Evolutionary conservation across 2,329 filamentous ascomycete species (phyloP).

Genomic region (Cladophialophora yegresii): DNA sequence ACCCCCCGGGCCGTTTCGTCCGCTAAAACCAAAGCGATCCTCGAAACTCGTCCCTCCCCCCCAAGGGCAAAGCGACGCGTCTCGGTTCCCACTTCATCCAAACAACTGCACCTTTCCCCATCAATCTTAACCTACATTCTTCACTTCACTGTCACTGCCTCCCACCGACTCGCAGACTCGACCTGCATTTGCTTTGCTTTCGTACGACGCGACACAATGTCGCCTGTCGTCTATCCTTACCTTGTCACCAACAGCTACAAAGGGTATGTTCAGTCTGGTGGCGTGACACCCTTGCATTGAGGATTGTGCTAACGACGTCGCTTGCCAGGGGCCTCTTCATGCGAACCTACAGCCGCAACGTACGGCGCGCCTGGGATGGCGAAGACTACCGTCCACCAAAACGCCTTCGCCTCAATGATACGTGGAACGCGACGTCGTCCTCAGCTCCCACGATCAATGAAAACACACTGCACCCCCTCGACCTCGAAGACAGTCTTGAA

Average conservation of each 20-base stretch:
- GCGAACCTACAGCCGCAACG: conserved; percentile 53
- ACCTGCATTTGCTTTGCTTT: conserved; percentile 1
- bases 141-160: conserved; percentile 1
- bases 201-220: conserved; percentile 33
- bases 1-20: conserved; percentile 24
- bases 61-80: conserved; percentile 23
- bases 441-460: conserved; percentile 36
- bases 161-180: conserved; percentile 1
- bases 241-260: conserved; percentile 56
- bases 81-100: conserved; percentile 28
- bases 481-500: conserved; percentile 50
- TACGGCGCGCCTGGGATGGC: conserved; percentile 52
- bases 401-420: conserved; percentile 48
- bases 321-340: conserved; percentile 49
- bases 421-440: conserved; percentile 32
- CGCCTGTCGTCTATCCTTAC: conserved; percentile 44
- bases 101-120: conserved; percentile 22
- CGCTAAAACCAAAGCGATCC: conserved; percentile 26
- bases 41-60: background rate
- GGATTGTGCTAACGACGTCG: conserved; percentile 18
- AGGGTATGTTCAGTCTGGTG: conserved; percentile 42
- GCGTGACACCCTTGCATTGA: conserved; percentile 14
- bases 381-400: conserved; percentile 48
- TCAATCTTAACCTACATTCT: conserved; percentile 6
- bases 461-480: conserved; percentile 36